A percentile compares a stretch with the other conserved stretches of the same genome.
phyloP scores from a whole-genome alignment of 306 rosid genomes.

The Ammopiptanthus mongolicus region DNA sequence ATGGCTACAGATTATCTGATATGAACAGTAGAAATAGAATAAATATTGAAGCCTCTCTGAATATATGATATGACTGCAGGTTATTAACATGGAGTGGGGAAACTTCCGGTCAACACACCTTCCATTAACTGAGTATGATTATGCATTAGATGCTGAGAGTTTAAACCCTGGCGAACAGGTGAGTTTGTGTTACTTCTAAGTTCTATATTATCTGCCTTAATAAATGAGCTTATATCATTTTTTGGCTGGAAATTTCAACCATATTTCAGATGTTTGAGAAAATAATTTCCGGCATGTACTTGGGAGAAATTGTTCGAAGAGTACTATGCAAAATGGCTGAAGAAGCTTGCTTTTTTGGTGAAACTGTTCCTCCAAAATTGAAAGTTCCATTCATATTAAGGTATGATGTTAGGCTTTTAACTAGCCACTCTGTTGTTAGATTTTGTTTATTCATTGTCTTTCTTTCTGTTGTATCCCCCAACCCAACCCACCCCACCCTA shows the following conservation, averaged over 20 bases:
- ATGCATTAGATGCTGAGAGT: constrained; percentile 68
- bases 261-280: constrained; percentile 71
- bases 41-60: not conserved
- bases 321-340: constrained; percentile 75
- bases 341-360: constrained; percentile 77
- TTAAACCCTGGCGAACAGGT: constrained; percentile 93
- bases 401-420: constrained; percentile 25
- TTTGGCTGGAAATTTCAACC: not conserved
- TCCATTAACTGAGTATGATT: constrained; percentile 80
- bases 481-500: not conserved
- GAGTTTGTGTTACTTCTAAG: not conserved
- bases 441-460: not conserved
- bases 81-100: constrained; percentile 98
- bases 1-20: not conserved
- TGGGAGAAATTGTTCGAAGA: constrained; percentile 83
- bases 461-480: not conserved
- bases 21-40: not conserved
- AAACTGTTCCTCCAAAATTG: constrained; percentile 61
- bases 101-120: constrained; percentile 80
- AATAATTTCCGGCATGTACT: constrained; percentile 83
- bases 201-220: not conserved
- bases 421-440: not conserved
- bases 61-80: constrained; percentile 39
- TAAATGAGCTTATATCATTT: not conserved
- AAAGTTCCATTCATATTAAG: constrained; percentile 61